Base-by-base conservation (phyloP, 345 rosid genomes). In the Populus tremula region DNA sequence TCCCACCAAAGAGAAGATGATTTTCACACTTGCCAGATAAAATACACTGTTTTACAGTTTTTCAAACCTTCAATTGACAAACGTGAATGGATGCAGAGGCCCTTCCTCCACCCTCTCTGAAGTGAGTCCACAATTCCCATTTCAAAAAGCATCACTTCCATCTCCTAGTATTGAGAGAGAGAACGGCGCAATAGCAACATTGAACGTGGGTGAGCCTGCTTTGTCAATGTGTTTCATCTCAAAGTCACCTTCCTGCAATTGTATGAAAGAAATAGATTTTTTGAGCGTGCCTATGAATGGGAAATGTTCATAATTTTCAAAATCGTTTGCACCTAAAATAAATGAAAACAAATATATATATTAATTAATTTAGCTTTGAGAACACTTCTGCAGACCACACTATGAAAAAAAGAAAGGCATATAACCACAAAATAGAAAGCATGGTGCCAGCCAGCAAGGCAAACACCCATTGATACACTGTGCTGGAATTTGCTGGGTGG, bases 211-310 rank as follows among this genome's bases (percentile, higher is more conserved):
- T 23, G 90, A 82, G 63, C 85, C 87, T 29, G 87, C 81, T 69
- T 10, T 79, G 79, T 90, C 96, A 1, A 89, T 86, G 76, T 90
- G 91, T 75, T 90, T 92, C 96, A 92, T 89, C 87, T 92, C 94
- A 45, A 90, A 90, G 67, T 92, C 92, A 8, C 96, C 94, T 88
- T 92, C 94, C 96, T 90, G 89, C 82, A 81, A 63, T 64, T 59
- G 61, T 70, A 65, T 17, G 59, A 50, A 81, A 65, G 33, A 31
- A 45, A 25, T 33, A 63, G 54, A 53, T 25, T 43, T 9, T 21
- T 16, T 13, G 8, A 56, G 29, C 66, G 54, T 38, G 73, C 56
- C 41, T 7, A 11, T 59, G 10, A 33, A 25, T 31, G 17, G n/a
- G 63, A 39, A 76, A 53, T 9, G 11, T n/a, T 69, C 56, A 63